phyloP scores from a whole-genome alignment of 345 rosid species.

The Syzygium oleosum region DNA sequence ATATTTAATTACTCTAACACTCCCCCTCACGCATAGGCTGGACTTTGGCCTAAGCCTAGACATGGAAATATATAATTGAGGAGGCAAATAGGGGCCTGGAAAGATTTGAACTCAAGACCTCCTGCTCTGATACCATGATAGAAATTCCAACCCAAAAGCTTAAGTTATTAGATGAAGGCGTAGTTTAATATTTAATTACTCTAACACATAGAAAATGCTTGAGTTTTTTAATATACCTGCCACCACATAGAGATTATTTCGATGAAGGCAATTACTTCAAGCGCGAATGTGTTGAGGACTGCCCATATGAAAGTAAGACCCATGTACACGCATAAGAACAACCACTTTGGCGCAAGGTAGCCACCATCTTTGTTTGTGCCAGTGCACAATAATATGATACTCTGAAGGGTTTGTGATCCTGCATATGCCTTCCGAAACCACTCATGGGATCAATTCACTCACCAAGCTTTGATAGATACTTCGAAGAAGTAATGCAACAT shows the following conservation, averaged over 20 bases:
- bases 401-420: constrained; percentile 54
- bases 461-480: background rate
- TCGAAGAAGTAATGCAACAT: background rate
- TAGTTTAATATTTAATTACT: too few species aligned
- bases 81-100: too few species aligned
- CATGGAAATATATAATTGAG: too few species aligned
- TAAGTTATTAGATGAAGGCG: too few species aligned
- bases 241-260: constrained; percentile 58
- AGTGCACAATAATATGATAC: constrained; percentile 3
- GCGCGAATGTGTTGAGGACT: constrained; percentile 42
- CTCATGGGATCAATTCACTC: background rate
- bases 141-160: too few species aligned
- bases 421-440: constrained; percentile 39
- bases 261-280: constrained; percentile 50
- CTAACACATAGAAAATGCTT: too few species aligned
- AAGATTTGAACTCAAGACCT: too few species aligned
- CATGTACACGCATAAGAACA: constrained; percentile 49
- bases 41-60: too few species aligned
- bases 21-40: too few species aligned
- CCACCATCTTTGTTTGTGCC: constrained; percentile 58
- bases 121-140: too few species aligned
- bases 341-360: constrained; percentile 41
- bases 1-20: too few species aligned
- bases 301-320: constrained; percentile 51
- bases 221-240: constrained; percentile 23